Conservation (phyloP, 2,329 filamentous ascomycete genomes). For the Aureobasidium sp. region DNA sequence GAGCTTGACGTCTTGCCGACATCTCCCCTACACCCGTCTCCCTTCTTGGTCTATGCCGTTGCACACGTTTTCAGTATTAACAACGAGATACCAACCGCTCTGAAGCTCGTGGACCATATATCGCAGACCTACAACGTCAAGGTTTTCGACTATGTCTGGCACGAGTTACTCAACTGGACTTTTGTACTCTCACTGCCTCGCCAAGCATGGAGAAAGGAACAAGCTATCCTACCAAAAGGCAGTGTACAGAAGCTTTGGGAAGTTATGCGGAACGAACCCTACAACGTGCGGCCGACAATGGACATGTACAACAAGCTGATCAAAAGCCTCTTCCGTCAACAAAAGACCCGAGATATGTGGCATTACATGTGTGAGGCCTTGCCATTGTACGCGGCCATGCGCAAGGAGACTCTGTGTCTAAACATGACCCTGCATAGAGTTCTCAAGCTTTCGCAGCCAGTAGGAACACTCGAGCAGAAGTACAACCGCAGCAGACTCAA, state of each 20-base stretch:
- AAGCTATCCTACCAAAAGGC: conserved; percentile 32
- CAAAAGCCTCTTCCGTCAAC: conserved; percentile 21
- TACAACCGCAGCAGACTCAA: conserved; percentile 2
- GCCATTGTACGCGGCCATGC: conserved; percentile 13
- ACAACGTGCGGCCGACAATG: conserved; percentile 51
- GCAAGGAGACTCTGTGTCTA: not conserved
- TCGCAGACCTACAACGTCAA: conserved; percentile 52
- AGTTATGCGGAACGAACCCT: conserved; percentile 53
- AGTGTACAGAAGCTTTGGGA: conserved; percentile 51
- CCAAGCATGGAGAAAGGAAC: not conserved
- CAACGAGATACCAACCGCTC: conserved; percentile 52
- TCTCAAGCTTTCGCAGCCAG: not conserved
- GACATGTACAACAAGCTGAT: conserved; percentile 44
- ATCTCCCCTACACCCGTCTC: conserved; percentile 53
- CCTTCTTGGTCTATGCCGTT: conserved; percentile 55
- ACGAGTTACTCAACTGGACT: conserved; percentile 60
- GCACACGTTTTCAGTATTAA: conserved; percentile 63
- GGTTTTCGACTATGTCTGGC: conserved; percentile 56
- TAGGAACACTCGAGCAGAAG: conserved; percentile 10
- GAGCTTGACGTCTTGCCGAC: conserved; percentile 29
- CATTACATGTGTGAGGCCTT: conserved; percentile 23
- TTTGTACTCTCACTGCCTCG: conserved; percentile 47
- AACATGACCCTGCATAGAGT: not conserved
- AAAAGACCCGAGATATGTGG: conserved; percentile 19
- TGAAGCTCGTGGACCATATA: conserved; percentile 56